Conservation (phyloP, 352 stramenopile species). For the Phytophthora sp. region DNA sequence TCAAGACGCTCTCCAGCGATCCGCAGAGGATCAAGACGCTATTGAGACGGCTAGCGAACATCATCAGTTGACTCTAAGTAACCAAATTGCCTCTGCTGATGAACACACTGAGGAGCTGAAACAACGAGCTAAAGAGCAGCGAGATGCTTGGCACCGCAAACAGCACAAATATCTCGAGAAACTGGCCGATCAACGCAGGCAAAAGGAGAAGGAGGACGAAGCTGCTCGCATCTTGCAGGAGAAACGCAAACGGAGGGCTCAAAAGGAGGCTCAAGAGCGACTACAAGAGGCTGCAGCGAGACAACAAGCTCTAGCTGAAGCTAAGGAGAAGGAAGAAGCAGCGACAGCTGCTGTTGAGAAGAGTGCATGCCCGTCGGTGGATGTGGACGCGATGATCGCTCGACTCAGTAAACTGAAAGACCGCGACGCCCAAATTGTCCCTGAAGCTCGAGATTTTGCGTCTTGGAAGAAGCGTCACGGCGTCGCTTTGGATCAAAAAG, state of each 20-base stretch:
- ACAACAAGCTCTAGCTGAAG: slow-evolving; percentile 42
- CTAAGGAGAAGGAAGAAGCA: slow-evolving; percentile 50
- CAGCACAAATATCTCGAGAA: slow-evolving; percentile 74
- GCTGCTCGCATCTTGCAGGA: slow-evolving; percentile 59
- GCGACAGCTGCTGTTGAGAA: slow-evolving; percentile 47
- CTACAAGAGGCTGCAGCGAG: slow-evolving; percentile 59
- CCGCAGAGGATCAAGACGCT: slow-evolving; percentile 36
- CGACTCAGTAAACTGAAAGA: slow-evolving; percentile 80
- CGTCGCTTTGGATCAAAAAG: slow-evolving; percentile 74
- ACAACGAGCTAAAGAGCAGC: slow-evolving; percentile 51
- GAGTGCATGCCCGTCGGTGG: slow-evolving; percentile 32
- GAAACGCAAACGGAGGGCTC: slow-evolving; percentile 56
- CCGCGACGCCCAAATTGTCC: slow-evolving; percentile 66
- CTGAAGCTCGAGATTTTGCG: slow-evolving; percentile 79
- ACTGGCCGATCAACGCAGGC: slow-evolving; percentile 64
- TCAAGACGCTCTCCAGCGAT: slow-evolving; percentile 47
- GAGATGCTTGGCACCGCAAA: slow-evolving; percentile 61
- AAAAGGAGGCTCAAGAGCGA: slow-evolving; percentile 58
- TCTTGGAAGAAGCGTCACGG: slow-evolving; percentile 92
- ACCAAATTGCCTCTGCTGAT: slow-evolving; percentile 7
- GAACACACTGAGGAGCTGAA: slow-evolving; percentile 43
- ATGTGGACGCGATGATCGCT: slow-evolving; percentile 77
- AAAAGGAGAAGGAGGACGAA: slow-evolving; percentile 78
- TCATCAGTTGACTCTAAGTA: background rate
- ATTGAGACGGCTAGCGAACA: background rate